Evolutionary conservation across 805 yeast genomes (phyloP).

Genomic region (Cyberlindnera bimundalis): DNA sequence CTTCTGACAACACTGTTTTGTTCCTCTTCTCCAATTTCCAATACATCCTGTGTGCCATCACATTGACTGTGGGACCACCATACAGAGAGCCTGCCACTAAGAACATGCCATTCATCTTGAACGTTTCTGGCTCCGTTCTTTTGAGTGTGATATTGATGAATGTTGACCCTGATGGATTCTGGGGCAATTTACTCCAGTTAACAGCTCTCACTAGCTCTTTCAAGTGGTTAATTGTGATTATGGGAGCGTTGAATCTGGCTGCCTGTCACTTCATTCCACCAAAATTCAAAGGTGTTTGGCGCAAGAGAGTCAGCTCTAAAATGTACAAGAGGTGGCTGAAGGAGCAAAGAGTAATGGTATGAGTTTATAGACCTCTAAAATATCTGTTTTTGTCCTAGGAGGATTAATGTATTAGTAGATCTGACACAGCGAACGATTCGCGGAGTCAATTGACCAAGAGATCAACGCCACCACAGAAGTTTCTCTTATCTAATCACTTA

Average conservation of each 20-base stretch:
- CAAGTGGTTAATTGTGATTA: conserved; percentile 45
- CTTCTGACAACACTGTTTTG: conserved; percentile 85
- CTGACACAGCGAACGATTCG: not conserved
- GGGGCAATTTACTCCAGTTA: conserved; percentile 74
- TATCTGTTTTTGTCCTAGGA: not conserved
- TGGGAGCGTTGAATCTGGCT: conserved; percentile 48
- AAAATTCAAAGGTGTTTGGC: conserved; percentile 30
- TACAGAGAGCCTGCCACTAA: conserved; percentile 72
- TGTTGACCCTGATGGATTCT: conserved; percentile 45
- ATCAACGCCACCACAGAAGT: not conserved
- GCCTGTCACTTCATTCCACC: conserved; percentile 33
- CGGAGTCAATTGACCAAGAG: not conserved
- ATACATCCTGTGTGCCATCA: conserved; percentile 77
- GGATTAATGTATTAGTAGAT: too few relatives aligned
- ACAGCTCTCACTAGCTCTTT: conserved; percentile 53
- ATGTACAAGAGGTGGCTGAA: conserved; percentile 33
- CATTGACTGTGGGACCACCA: conserved; percentile 92
- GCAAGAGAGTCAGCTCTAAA: conserved; percentile 37
- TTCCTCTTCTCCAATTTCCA: conserved; percentile 84
- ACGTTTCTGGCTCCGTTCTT: conserved; percentile 47
- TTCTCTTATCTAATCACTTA: not conserved
- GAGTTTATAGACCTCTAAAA: not conserved
- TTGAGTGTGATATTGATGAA: conserved; percentile 55
- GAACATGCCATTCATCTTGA: conserved; percentile 68
- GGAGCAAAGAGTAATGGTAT: conserved; percentile 14